Percentiles rank a stretch among this genome's conserved stretches.
These are phyloP conservation scores for Ulota crispa DNA, from an alignment of 225 moss, liverwort and hornwort species.

Conservation along the genomic window DNA sequence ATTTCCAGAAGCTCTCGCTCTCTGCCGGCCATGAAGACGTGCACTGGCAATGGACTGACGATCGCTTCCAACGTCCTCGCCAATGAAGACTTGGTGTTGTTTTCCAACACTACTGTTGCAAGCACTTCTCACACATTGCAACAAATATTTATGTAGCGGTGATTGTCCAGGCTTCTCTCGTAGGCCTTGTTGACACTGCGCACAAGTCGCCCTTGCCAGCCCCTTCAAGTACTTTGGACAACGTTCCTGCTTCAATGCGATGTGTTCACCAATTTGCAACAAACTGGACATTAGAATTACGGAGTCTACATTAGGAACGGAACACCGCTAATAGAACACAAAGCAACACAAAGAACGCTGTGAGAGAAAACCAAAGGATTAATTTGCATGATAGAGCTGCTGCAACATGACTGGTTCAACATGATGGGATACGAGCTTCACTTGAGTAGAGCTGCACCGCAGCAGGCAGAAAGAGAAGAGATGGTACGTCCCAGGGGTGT, in stretches of 20 bases:
- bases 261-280: neutral
- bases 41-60: neutral
- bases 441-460: neutral
- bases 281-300: neutral
- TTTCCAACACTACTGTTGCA: neutral
- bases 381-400: neutral
- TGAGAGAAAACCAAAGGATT: neutral
- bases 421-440: neutral
- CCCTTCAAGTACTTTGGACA: neutral
- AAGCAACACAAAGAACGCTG: neutral
- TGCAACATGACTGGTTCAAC: slow-evolving; percentile 15
- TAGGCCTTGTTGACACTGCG: neutral
- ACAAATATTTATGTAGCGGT: neutral
- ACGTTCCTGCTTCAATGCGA: neutral
- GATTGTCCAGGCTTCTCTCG: neutral
- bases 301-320: neutral
- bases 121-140: neutral
- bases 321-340: neutral
- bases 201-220: neutral
- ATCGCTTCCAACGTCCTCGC: neutral
- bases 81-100: neutral
- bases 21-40: slow-evolving; percentile 27
- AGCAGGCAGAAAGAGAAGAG: neutral
- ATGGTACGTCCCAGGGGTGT: slow-evolving; percentile 9
- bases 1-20: slow-evolving; percentile 36